phyloP scores from a whole-genome alignment of 495 filamentous ascomycete species.

The Neurospora discreta region DNA sequence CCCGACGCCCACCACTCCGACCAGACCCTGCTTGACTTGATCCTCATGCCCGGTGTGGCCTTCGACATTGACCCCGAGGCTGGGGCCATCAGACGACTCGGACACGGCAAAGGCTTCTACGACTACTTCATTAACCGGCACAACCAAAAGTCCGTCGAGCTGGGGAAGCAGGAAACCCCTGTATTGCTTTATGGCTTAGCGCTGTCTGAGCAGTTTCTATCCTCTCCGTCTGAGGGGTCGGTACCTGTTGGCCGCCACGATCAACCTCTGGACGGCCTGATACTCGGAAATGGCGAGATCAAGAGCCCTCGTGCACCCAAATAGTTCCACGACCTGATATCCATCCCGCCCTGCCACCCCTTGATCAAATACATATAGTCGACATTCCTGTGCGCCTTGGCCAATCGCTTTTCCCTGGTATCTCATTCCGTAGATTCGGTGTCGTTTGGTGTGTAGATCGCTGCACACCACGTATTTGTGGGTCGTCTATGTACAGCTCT shows the following conservation, averaged over 20 bases:
- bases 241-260: slow-evolving; percentile 33
- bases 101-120: slow-evolving; percentile 96
- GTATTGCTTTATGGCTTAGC: slow-evolving; percentile 69
- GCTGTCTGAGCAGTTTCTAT: slow-evolving; percentile 76
- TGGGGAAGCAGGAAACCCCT: slow-evolving; percentile 30
- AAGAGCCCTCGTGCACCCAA: slow-evolving; percentile 13
- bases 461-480: background rate
- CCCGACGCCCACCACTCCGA: slow-evolving; percentile 37
- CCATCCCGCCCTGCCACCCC: background rate
- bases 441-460: background rate
- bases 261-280: slow-evolving; percentile 35
- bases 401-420: slow-evolving; percentile 9
- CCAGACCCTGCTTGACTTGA: slow-evolving; percentile 52
- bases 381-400: slow-evolving; percentile 6
- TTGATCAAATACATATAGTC: background rate
- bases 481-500: background rate
- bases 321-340: background rate
- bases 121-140: slow-evolving; percentile 81
- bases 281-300: slow-evolving; percentile 36
- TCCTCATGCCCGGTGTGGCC: slow-evolving; percentile 89
- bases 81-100: slow-evolving; percentile 55
- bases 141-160: slow-evolving; percentile 31
- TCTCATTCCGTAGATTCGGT: slow-evolving; percentile 7
- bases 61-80: slow-evolving; percentile 54
- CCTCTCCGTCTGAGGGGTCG: slow-evolving; percentile 27